Conservation (phyloP, 1,139 yeast genomes). For the Meyerozyma athensensis region DNA sequence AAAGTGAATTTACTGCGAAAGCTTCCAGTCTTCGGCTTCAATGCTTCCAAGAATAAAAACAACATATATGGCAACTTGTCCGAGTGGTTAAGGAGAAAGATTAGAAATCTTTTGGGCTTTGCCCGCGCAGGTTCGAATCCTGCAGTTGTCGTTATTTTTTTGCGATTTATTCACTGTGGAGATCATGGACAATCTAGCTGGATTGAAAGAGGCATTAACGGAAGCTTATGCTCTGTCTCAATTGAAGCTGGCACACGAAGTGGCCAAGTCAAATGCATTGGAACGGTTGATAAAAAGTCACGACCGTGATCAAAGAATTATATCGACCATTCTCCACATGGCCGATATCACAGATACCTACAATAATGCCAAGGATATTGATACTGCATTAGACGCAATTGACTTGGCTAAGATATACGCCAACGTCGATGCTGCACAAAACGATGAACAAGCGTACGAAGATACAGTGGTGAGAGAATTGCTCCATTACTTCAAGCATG, state of each 20-base stretch:
- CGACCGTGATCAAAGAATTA: background rate
- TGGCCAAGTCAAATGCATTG: background rate
- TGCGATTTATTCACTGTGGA: background rate
- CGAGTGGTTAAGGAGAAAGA: slow-evolving; percentile 37
- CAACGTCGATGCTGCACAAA: slow-evolving; percentile 31
- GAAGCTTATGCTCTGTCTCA: background rate
- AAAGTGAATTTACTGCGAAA: no score
- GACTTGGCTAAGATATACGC: slow-evolving; percentile 34
- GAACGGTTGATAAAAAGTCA: background rate
- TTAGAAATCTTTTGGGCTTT: slow-evolving; percentile 41
- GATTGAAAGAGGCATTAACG: background rate
- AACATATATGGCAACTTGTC: slow-evolving; percentile 20
- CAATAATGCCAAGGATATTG: slow-evolving; percentile 6
- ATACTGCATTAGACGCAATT: slow-evolving; percentile 27
- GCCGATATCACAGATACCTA: slow-evolving; percentile 4
- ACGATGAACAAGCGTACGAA: slow-evolving; percentile 33
- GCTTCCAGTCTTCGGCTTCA: no score
- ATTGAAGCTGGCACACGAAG: background rate
- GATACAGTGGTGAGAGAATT: slow-evolving; percentile 69
- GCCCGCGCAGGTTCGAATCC: slow-evolving; percentile 57
- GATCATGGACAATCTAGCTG: background rate
- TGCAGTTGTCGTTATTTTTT: slow-evolving; percentile 33
- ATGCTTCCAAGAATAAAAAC: background rate
- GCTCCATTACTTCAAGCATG: slow-evolving; percentile 71
- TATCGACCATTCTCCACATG: background rate